These are phyloP conservation scores for Trapa bicornis DNA, from an alignment of 345 rosid species.

Conservation along the genomic window DNA sequence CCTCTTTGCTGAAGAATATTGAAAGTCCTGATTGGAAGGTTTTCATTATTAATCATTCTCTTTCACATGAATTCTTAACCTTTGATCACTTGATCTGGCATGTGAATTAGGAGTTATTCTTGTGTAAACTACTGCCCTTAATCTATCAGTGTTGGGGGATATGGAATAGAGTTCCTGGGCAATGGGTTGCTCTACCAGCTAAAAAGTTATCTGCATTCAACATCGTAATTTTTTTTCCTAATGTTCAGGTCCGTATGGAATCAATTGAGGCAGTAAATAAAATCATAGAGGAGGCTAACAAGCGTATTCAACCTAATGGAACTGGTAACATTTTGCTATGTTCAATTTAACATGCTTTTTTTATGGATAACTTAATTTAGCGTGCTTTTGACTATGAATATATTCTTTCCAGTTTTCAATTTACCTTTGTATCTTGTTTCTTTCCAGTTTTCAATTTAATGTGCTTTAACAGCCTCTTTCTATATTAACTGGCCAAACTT, in stretches of 20 bases:
- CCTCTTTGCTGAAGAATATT: slow-evolving; percentile 66
- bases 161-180: too few relatives aligned
- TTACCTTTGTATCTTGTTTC: background rate
- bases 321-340: slow-evolving; percentile 41
- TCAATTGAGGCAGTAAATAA: slow-evolving; percentile 87
- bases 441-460: too few relatives aligned
- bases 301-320: slow-evolving; percentile 92
- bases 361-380: too few relatives aligned
- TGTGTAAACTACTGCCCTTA: too few relatives aligned
- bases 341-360: background rate
- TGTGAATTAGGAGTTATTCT: background rate
- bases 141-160: too few relatives aligned
- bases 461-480: background rate
- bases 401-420: background rate
- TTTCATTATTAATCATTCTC: background rate
- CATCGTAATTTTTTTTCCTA: background rate
- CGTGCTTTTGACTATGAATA: background rate
- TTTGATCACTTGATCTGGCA: background rate
- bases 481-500: slow-evolving; percentile 4
- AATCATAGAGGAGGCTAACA: slow-evolving; percentile 92
- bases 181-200: too few relatives aligned
- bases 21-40: slow-evolving; percentile 99
- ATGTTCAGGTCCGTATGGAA: slow-evolving; percentile 73
- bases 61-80: background rate
- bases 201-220: background rate